Evolutionary conservation across 208 protist genomes (phyloP), one percentile per base, ranked within the genome.

Genomic region (Spongospora subterranea): DNA sequence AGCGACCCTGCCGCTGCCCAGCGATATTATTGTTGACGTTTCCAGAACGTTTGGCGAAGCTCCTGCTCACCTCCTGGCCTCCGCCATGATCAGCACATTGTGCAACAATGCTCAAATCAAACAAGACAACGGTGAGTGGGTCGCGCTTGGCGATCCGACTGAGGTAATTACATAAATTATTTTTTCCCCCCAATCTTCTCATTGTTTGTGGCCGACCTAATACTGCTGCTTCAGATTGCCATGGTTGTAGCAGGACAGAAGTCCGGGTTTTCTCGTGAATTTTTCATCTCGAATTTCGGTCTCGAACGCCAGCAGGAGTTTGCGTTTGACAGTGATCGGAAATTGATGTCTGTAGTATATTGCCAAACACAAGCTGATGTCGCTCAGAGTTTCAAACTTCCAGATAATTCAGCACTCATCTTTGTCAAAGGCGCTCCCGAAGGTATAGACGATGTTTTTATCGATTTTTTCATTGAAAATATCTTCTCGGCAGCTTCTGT

Each of bases 61-160:
- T 38, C 0, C 45, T 43, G 24, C 38, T 0, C 77, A 76, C 77
- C 17, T 93, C 29, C 24, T 32, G 64, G 89, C 91, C 41, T 54
- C 95, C 24, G 89, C 92, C 0, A 89, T 92, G 82, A 88, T 94
- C n/a, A 91, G 53, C 76, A 64, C 92, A 1, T 92, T 95, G 0
- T 95, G 94, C 93, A 95, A 95, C 92, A 88, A 94, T 20, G 0
- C 71, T 20, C 40, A 24, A 77, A 50, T 95, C 20, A 0, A 45
- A 1, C 88, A 91, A 64, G 65, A 29, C 76, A 46, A 40, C 0
- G 76, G 6, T 29, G 41, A 46, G 41, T 95, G 91, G 76, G 50
- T 92, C 6, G 53, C 77, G n/a, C 29, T 93, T 0, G 97, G 96
- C 45, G 97, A 98, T 88, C 91, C 96, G 0, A 98, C 97, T 0